Evolutionary conservation across 495 filamentous ascomycete species (phyloP).

Genomic region (Lophiotrema nucula): DNA sequence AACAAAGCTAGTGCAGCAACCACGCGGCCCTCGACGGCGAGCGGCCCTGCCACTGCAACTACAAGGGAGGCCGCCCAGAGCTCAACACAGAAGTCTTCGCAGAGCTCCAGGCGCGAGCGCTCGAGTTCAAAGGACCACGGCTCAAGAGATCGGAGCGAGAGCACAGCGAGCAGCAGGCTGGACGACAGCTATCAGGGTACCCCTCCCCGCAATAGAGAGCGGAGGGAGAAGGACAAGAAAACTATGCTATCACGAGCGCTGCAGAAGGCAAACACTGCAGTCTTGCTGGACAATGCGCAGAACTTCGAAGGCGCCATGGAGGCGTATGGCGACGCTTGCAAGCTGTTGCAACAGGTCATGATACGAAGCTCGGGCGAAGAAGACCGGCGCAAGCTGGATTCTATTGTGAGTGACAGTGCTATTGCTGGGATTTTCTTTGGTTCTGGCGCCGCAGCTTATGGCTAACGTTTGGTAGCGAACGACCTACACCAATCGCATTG

Average conservation of each 20-base stretch:
- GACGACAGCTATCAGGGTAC: conserved; percentile 30
- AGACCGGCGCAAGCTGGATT: conserved; percentile 81
- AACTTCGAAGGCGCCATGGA: conserved; percentile 91
- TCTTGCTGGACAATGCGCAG: conserved; percentile 89
- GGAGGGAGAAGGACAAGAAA: conserved; percentile 58
- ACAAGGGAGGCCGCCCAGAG: conserved; percentile 11
- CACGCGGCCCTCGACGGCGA: conserved; percentile 13
- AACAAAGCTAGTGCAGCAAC: conserved; percentile 15
- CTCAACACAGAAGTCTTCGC: conserved; percentile 7
- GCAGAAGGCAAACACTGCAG: conserved; percentile 92
- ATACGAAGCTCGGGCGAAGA: conserved; percentile 72
- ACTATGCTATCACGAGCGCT: conserved; percentile 90
- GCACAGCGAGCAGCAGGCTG: conserved; percentile 31
- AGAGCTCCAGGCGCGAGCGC: conserved; percentile 14
- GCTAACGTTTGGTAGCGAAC: conserved; percentile 57
- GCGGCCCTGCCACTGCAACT: conserved; percentile 6
- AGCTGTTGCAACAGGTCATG: conserved; percentile 83
- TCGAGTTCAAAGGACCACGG: conserved; percentile 21
- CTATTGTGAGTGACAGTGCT: conserved; percentile 69
- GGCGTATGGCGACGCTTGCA: conserved; percentile 87
- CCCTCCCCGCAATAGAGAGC: conserved; percentile 34
- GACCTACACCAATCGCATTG: conserved; percentile 85
- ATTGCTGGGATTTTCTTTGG: neutral
- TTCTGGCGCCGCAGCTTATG: conserved; percentile 17
- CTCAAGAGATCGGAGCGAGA: conserved; percentile 24